Base-by-base conservation (phyloP, 805 yeast genomes). In the Vanderwaltozyma polyspora region DNA sequence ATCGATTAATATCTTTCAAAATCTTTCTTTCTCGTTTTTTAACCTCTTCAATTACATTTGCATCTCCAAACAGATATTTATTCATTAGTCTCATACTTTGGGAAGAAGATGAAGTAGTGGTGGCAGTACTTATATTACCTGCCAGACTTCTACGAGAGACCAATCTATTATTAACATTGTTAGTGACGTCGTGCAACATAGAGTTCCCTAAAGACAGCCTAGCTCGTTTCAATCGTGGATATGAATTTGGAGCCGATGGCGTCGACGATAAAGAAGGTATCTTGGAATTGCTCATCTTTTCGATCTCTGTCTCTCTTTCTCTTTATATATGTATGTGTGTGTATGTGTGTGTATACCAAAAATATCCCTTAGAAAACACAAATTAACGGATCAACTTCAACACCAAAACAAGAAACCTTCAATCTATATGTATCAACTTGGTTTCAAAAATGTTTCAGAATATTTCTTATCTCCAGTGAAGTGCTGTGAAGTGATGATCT, bases 11-110 rank as follows among this genome's bases (percentile, higher is more conserved):
- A 38, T 55, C 59, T 27, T 46, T 44, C 25, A 55, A 37, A 5
- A 53, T 39, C 36, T 53, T 55, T 17, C 60, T 42, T 39, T 55
- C 57, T 14, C 56, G 44, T 27, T 44, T 45, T 34, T 56, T 57
- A 8, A 56, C 57, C 25, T 49, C 47, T 34, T 55, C 59, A 3
- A 58, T 48, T 2, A 53, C 49, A 5, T 40, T 37, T 3, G 54
- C 54, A 41, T 57, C 58, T 3, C 59, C 59, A 40, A 48, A 57
- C 22, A 35, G 13, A 19, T 35, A 49, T 24, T 44, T 44, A 31
- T 49, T 45, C 49, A 47, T 41, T 12, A 47, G 34, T 32, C 51
- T 36, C 23, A 33, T 37, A 28, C 42, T 47, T 14, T 40, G 40
- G 8, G 36, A 31, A 13, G 33, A 35, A 17, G 30, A 34, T 13